Evolutionary conservation across 768 basidiomycete species (phyloP).

Genomic region (Daedalea quercina): DNA sequence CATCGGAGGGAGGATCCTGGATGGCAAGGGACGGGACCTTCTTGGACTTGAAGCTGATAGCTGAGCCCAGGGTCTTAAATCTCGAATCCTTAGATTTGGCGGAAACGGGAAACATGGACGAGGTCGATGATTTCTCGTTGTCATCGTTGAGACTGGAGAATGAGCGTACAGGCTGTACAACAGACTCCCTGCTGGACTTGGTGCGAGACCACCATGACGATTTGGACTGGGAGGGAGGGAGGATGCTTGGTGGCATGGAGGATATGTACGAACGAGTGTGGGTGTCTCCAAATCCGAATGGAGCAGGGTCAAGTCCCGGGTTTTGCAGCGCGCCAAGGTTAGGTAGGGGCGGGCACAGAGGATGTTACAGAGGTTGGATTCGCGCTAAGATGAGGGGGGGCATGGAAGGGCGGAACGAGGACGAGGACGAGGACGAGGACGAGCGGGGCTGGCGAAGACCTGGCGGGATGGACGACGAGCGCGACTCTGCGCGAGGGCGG

Average conservation of each 20-base stretch:
- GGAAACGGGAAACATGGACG: constrained; percentile 4
- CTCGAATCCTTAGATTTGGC: constrained; percentile 28
- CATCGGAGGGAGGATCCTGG: constrained; percentile 36
- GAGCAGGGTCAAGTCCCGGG: neutral
- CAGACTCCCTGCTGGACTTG: constrained; percentile 21
- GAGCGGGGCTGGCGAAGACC: no score
- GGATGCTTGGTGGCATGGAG: constrained; percentile 19
- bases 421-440: constrained; percentile 1
- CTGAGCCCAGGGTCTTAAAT: constrained; percentile 51
- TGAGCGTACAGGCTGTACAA: constrained; percentile 13
- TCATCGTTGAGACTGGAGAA: constrained; percentile 16
- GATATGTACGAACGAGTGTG: constrained; percentile 21
- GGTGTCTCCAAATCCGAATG: constrained; percentile 10
- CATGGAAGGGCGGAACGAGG: neutral
- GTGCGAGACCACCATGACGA: constrained; percentile 29
- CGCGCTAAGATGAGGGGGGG: neutral
- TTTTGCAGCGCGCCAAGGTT: constrained; percentile 3
- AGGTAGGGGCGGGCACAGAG: no score
- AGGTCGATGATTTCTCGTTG: constrained; percentile 13
- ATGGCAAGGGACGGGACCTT: constrained; percentile 46
- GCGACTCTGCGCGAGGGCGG: neutral
- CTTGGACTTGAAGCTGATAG: constrained; percentile 59
- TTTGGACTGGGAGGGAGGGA: constrained; percentile 13
- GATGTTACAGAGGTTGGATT: neutral
- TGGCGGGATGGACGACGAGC: neutral